These are phyloP conservation scores for Cichorium intybus DNA, from an alignment of 140 eudicot species.

Conservation along the genomic window DNA sequence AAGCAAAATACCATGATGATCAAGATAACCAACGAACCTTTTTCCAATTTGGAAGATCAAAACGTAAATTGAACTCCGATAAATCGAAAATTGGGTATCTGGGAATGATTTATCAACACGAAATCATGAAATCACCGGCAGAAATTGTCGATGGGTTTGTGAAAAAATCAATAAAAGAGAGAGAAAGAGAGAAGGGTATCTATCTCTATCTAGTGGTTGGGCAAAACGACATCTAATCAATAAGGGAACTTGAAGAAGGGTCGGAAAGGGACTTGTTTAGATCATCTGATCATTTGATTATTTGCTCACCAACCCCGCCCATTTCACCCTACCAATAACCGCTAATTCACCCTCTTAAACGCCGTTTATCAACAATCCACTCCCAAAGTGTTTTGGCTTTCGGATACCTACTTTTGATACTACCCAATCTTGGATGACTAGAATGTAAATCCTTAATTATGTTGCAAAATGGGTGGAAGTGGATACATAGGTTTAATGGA, in stretches of 20 bases:
- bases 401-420: neutral
- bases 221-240: neutral
- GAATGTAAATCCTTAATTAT: too few species aligned
- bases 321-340: slow-evolving; percentile 12
- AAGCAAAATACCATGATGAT: neutral
- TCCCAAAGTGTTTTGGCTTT: too few species aligned
- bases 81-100: neutral
- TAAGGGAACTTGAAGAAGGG: neutral
- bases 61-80: neutral
- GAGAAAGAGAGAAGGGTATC: neutral
- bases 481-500: too few species aligned
- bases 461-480: too few species aligned
- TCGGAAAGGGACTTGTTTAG: neutral
- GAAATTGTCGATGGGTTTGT: neutral
- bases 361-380: neutral
- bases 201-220: neutral
- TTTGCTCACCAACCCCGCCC: slow-evolving; percentile 21
- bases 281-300: slow-evolving; percentile 5
- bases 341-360: neutral
- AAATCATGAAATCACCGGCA: neutral
- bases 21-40: slow-evolving; percentile 1
- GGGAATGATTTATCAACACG: neutral
- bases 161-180: neutral
- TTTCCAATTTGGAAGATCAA: neutral
- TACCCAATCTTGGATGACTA: too few species aligned